Percentiles rank a stretch among this genome's conserved stretches.
Conservation (phyloP, 1,284 basidiomycete genomes). For the Apiotrichum montevideense region DNA sequence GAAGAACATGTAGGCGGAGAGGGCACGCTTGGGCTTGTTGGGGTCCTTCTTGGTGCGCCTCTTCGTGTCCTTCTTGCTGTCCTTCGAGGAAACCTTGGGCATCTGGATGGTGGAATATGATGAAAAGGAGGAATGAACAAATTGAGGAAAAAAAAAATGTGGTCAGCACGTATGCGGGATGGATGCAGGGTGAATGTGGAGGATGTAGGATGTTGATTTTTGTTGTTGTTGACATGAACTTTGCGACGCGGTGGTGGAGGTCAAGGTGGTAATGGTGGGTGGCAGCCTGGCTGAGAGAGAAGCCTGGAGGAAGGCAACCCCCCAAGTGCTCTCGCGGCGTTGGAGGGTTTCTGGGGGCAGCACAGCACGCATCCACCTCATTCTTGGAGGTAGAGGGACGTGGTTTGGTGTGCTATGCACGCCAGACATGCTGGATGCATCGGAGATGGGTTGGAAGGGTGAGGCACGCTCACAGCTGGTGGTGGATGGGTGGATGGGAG, state of each 20-base stretch:
- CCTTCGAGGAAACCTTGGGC: constrained; percentile 59
- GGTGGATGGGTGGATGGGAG: background rate
- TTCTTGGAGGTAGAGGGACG: too few species aligned
- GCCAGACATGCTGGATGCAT: too few species aligned
- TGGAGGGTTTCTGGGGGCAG: too few species aligned
- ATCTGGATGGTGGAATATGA: constrained; percentile 43
- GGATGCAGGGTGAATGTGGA: background rate
- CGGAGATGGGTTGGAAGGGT: too few species aligned
- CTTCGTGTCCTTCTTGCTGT: constrained; percentile 60
- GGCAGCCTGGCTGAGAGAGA: too few species aligned
- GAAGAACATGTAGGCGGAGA: constrained; percentile 99
- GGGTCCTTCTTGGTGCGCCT: constrained; percentile 41
- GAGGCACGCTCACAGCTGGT: too few species aligned
- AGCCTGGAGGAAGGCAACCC: too few species aligned
- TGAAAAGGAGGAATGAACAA: background rate
- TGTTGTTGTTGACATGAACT: background rate
- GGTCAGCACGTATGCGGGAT: background rate
- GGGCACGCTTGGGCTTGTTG: constrained; percentile 52
- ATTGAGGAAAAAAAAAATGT: background rate
- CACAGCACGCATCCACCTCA: too few species aligned
- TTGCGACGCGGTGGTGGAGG: background rate
- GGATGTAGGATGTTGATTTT: background rate
- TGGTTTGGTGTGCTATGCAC: too few species aligned
- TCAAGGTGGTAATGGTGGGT: background rate
- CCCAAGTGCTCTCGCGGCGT: too few species aligned